Evolutionary conservation across 495 filamentous ascomycete species (phyloP), one percentile per base, ranked within the genome.

Genomic region (Paragyromitra xinjiangensis): DNA sequence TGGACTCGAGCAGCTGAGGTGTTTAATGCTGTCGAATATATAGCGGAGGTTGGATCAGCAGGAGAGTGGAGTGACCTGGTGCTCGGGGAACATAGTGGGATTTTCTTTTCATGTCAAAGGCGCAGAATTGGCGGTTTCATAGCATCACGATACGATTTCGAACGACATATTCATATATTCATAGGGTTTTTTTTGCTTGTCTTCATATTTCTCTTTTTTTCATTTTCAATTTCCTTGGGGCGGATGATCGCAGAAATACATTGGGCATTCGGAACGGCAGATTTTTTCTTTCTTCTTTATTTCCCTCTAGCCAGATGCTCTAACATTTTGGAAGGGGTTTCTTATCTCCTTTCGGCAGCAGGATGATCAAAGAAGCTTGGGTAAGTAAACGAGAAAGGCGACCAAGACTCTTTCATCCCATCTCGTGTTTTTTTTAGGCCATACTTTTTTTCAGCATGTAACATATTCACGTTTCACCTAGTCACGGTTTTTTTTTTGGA

Each of bases 121-220:
- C 77, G 77, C 77, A 79, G 77, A 78, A 78, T 78, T 77, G 77
- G 77, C 68, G 65, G 77, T 79, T 79, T 79, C 77, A 79, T 79
- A 79, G 77, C 73, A 78, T 79, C 66, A 78, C 61, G 75, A 78
- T 75, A 78, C 75, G 77, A 79, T 79, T 77, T 79, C 74, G 75
- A 73, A 79, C 68, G 67, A 78, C 77, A 78, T 77, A 64, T 79
- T 79, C 77, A 71, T 78, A 78, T 78, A 70, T 78, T 63, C 56
- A 78, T 78, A 78, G 77, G 66, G 66, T 79, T 78, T 71, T 22
- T 55, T 22, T 76, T 75, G 63, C 39, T 77, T 79, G 51, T 78
- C 42, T 65, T 56, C 40, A 53, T 53, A 45, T 64, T 78, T 45
- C 26, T 12, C n/a, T 56, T 34, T 50, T 40, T 26, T 64, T 51